Evolutionary conservation across 257 asterid genomes (phyloP).

Genomic region (Euphrasia confusa): DNA sequence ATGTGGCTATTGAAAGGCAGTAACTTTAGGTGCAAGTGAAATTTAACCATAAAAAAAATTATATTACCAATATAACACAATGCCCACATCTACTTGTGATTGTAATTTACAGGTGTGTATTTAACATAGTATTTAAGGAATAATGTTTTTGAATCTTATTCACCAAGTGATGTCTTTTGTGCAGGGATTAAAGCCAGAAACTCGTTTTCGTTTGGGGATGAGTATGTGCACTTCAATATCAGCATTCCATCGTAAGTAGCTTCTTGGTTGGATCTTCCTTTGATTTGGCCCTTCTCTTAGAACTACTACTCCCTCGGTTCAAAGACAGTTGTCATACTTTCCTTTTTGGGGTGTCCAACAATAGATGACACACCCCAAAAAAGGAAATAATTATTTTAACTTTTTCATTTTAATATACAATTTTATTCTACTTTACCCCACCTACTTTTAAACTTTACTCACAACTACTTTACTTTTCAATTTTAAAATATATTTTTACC

Average conservation of each 20-base stretch:
- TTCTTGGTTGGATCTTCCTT: neutral
- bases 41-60: neutral
- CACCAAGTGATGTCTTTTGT: constrained; percentile 13
- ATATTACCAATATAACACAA: neutral
- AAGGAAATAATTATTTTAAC: too few relatives aligned
- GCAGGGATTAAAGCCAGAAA: constrained; percentile 71
- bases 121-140: constrained; percentile 7
- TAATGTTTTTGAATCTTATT: neutral
- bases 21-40: neutral
- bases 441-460: too few relatives aligned
- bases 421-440: too few relatives aligned
- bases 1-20: neutral
- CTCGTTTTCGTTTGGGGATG: constrained; percentile 69
- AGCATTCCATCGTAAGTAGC: constrained; percentile 74
- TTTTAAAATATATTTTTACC: too few relatives aligned
- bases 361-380: too few relatives aligned
- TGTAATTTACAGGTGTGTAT: neutral
- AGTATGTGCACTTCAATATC: constrained; percentile 83
- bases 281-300: neutral
- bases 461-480: too few relatives aligned
- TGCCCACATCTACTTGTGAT: neutral
- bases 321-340: too few relatives aligned
- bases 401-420: too few relatives aligned
- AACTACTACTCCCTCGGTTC: too few relatives aligned
- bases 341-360: too few relatives aligned